phyloP scores from a whole-genome alignment of 2,329 filamentous ascomycete genomes.

The Hirsutella thompsonii region DNA sequence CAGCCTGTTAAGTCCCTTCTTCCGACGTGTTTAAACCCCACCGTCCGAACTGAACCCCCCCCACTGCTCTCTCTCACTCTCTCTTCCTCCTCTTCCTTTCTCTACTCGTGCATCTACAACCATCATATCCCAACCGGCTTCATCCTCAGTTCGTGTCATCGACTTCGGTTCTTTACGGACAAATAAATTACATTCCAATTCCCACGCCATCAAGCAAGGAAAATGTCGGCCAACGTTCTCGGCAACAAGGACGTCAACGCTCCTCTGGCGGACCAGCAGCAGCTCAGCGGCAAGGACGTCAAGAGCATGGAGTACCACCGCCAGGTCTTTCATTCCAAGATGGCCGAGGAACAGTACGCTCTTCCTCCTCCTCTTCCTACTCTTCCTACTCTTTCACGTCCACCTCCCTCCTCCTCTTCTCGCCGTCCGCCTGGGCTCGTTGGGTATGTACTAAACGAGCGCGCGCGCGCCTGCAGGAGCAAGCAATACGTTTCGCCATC shows the following conservation, averaged over 20 bases:
- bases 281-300: conserved; percentile 28
- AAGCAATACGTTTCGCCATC: conserved; percentile 61
- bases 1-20: no score
- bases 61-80: neutral
- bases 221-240: conserved; percentile 41
- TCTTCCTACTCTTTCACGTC: no score
- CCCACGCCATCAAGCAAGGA: conserved; percentile 5
- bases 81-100: neutral
- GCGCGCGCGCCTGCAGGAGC: conserved; percentile 1
- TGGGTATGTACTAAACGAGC: neutral
- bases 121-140: no score
- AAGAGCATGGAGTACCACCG: conserved; percentile 70
- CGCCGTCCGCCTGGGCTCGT: neutral
- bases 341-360: conserved; percentile 54
- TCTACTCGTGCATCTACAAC: no score
- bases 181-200: no score
- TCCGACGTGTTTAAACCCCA: no score
- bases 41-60: neutral
- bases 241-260: conserved; percentile 54
- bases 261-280: conserved; percentile 20
- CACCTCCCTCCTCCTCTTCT: no score
- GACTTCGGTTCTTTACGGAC: no score
- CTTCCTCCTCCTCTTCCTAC: neutral
- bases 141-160: no score
- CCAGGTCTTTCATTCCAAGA: conserved; percentile 60